phyloP scores from a whole-genome alignment of 176 grass and related monocot species.

The Carex pumila region DNA sequence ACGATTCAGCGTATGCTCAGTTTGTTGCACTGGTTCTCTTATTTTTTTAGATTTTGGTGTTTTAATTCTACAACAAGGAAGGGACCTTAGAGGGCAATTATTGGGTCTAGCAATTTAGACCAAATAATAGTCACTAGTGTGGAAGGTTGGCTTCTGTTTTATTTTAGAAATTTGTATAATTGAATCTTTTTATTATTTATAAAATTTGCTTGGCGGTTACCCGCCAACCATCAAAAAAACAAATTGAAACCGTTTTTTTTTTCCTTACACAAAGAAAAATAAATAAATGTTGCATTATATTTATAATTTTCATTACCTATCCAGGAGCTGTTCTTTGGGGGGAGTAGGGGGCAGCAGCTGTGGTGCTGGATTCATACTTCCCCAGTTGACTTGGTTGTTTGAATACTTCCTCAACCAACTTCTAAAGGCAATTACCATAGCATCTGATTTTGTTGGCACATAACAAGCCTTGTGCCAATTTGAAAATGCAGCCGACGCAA shows the following conservation, averaged over 20 bases:
- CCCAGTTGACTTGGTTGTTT: slow-evolving; percentile 53
- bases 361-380: background rate
- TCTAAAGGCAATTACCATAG: slow-evolving; percentile 71
- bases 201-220: no score
- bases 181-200: no score
- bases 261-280: background rate
- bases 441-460: slow-evolving; percentile 68
- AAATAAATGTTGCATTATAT: background rate
- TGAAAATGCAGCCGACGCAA: slow-evolving; percentile 31
- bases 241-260: background rate
- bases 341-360: slow-evolving; percentile 49
- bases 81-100: no score
- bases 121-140: no score
- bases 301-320: slow-evolving; percentile 41
- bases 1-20: no score
- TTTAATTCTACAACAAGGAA: no score
- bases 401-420: slow-evolving; percentile 83
- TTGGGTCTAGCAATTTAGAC: no score
- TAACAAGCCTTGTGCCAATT: slow-evolving; percentile 73
- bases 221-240: no score
- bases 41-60: no score
- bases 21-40: no score
- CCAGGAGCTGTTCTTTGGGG: slow-evolving; percentile 56
- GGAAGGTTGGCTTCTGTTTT: no score
- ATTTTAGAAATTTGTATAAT: no score